Base-by-base conservation (phyloP, 495 filamentous ascomycete species). In the Tuber calosporum region DNA sequence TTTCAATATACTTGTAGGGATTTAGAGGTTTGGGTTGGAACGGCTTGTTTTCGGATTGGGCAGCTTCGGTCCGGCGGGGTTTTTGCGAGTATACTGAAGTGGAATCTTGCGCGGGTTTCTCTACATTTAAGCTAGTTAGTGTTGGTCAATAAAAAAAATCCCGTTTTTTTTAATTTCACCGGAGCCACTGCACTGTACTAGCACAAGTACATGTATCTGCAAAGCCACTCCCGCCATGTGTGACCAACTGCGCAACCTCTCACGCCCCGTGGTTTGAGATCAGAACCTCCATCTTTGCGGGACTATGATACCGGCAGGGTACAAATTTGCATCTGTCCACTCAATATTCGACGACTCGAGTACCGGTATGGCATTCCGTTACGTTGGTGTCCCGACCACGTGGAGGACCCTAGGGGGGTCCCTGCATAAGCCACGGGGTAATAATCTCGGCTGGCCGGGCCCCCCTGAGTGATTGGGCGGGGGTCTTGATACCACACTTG, bases 31-130 rank as follows among this genome's bases (percentile, higher is more conserved):
- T 62, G 53, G 53, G 53, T 62, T 62, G 53, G 53, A 34, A 62
- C 30, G 13, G 53, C 53, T 62, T 62, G 53, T 62, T 62, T 62
- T 62, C 53, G 53, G 26, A 62, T 62, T 62, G 13, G 53, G 53
- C 53, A 62, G 53, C 53, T 34, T 62, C 53, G 53, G 53, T 62
- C 53, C 53, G 53, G 53, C 53, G 53, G 26, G 53, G n/a, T 62
- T 34, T 62, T 62, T 62, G 53, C 53, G 53, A 34, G 53, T 62
- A 62, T 62, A 62, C 53, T 62, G 53, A 62, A 62, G 53, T 62
- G 30, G 53, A 62, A 62, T 30, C n/a, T 62, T 15, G 19, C 53
- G 19, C 26, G 26, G 30, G 15, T 62, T 62, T 62, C 26, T 30
- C 34, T 30, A 62, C 53, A 62, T 62, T 62, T 34, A 62, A 62